A percentile compares a stretch with the other conserved stretches of the same genome.
Evolutionary conservation across 768 basidiomycete species (phyloP).

Genomic region (Kwoniella dejecticola): DNA sequence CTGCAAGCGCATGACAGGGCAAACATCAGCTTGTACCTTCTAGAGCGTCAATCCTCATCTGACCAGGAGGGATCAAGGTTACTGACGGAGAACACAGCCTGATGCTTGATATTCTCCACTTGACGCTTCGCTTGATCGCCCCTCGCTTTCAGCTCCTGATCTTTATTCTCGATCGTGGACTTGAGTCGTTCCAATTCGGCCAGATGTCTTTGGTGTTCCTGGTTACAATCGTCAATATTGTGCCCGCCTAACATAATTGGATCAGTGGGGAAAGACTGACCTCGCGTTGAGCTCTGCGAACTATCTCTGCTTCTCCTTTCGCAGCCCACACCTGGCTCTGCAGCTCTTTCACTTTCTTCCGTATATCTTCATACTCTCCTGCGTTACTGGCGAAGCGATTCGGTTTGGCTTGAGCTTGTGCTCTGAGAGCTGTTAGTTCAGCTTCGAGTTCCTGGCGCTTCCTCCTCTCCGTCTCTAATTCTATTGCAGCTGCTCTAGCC

Average conservation of each 20-base stretch:
- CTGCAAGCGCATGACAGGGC: conserved; percentile 12
- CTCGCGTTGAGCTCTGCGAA: conserved; percentile 34
- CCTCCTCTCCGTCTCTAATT: conserved; percentile 35
- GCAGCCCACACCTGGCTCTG: conserved; percentile 38
- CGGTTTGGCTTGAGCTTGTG: conserved; percentile 1
- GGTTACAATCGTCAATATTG: too few species aligned
- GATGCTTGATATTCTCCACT: conserved; percentile 40
- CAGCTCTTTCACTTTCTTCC: conserved; percentile 22
- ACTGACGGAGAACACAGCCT: conserved; percentile 44
- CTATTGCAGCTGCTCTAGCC: conserved; percentile 33
- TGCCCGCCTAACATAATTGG: too few species aligned
- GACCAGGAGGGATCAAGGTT: too few species aligned
- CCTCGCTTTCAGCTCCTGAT: conserved; percentile 26
- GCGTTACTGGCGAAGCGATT: neutral
- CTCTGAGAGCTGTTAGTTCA: conserved; percentile 13
- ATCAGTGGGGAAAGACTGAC: too few species aligned
- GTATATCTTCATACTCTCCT: conserved; percentile 5
- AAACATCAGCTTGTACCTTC: too few species aligned
- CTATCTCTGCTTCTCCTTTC: conserved; percentile 38
- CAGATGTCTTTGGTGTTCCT: conserved; percentile 29
- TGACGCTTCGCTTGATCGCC: conserved; percentile 29
- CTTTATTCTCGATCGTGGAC: conserved; percentile 30
- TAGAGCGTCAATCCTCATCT: too few species aligned
- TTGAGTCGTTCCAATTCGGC: conserved; percentile 32
- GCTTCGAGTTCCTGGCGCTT: conserved; percentile 18